phyloP scores from a whole-genome alignment of 2,329 filamentous ascomycete genomes.

The Claviceps lovelessii region DNA sequence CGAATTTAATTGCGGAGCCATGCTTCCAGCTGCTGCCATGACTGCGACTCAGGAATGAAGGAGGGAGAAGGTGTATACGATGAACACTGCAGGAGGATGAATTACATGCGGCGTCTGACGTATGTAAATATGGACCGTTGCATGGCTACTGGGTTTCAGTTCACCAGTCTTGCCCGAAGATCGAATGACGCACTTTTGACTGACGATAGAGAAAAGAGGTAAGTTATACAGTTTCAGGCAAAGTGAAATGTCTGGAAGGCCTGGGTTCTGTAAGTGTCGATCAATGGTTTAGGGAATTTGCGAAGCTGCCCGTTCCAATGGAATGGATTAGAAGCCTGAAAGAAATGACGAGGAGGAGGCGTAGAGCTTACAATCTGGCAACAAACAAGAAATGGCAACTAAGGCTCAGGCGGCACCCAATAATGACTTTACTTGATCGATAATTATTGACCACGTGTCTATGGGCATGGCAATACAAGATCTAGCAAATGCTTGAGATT shows the following conservation, averaged over 20 bases:
- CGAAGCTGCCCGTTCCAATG: not conserved
- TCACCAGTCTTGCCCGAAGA: not conserved
- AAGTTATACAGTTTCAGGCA: not conserved
- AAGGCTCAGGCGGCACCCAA: not conserved
- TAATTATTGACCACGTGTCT: not conserved
- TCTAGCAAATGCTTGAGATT: not conserved
- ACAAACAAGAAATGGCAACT: no score
- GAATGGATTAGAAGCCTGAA: not conserved
- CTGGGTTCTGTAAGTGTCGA: not conserved
- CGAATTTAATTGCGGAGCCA: constrained; percentile 42
- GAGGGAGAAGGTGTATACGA: not conserved
- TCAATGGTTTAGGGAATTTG: not conserved
- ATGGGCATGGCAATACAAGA: not conserved
- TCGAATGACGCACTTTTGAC: not conserved
- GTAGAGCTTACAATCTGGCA: no score
- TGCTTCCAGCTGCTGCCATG: constrained; percentile 2
- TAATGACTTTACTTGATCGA: not conserved
- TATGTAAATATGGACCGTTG: not conserved
- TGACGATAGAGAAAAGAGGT: not conserved
- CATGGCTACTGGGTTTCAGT: not conserved
- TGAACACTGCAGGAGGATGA: not conserved
- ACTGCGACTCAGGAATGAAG: not conserved
- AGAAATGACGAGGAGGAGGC: not conserved
- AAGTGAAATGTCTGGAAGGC: not conserved
- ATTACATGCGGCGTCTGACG: not conserved